Evolutionary conservation across 2,329 filamentous ascomycete species (phyloP).

Genomic region (Penicillium sp.): DNA sequence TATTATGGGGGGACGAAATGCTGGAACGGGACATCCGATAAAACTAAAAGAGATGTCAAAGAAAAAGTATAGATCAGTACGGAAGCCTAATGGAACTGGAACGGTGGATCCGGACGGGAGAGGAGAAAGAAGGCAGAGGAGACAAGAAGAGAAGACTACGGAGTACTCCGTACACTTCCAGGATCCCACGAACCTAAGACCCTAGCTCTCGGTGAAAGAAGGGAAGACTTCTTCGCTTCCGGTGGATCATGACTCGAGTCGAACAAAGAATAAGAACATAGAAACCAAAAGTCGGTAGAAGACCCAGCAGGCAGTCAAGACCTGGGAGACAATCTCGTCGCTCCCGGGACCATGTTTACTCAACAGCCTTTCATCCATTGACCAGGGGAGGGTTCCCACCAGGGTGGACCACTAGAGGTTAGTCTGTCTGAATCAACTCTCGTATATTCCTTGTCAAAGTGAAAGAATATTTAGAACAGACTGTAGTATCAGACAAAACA

Average conservation of each 20-base stretch:
- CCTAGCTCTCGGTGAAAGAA: background rate
- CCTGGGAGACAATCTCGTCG: background rate
- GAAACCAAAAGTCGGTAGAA: background rate
- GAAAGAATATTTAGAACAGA: no score
- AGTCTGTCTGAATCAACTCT: background rate
- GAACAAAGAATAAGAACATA: background rate
- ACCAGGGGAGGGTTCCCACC: background rate
- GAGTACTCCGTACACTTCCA: no score
- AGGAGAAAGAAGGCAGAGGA: background rate
- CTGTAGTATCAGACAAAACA: background rate
- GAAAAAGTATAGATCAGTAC: background rate
- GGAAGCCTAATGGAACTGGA: background rate
- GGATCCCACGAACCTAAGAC: background rate
- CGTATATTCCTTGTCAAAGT: background rate
- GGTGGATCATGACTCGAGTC: background rate
- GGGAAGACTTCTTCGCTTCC: background rate
- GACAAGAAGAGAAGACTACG: background rate
- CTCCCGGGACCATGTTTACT: background rate
- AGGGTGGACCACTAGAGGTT: background rate
- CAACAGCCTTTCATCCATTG: background rate
- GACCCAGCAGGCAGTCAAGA: background rate
- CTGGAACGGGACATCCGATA: conserved; percentile 1
- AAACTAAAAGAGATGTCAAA: background rate
- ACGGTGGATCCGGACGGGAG: background rate
- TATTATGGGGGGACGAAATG: background rate